Percentiles rank a stretch among this genome's conserved stretches.
Evolutionary conservation across 78 protist genomes (phyloP).

Genomic region (Chrysochromulina parva): DNA sequence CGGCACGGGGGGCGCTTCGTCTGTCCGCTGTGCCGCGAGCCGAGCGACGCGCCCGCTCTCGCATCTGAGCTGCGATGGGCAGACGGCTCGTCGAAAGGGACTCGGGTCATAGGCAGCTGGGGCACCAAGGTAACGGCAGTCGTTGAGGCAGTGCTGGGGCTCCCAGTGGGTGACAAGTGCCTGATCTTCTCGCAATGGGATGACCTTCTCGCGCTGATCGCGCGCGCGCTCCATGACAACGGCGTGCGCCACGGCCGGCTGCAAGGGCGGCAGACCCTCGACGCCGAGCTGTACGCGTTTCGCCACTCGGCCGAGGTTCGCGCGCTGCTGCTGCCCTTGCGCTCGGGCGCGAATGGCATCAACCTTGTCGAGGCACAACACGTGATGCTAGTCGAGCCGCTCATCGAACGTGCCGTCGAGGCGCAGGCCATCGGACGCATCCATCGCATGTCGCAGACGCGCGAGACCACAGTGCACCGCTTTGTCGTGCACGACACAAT

Average conservation of each 20-base stretch:
- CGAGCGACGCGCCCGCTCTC: background rate
- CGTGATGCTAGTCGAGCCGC: constrained; percentile 69
- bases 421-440: constrained; percentile 64
- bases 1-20: background rate
- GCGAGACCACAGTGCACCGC: constrained; percentile 6
- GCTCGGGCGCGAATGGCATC: constrained; percentile 59
- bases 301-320: background rate
- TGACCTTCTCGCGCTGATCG: background rate
- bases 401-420: constrained; percentile 56
- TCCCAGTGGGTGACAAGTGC: background rate
- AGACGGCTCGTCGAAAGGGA: background rate
- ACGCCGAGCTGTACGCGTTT: background rate
- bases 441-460: constrained; percentile 65
- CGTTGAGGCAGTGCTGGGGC: background rate
- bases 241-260: background rate
- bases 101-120: background rate
- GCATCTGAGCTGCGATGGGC: background rate
- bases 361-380: constrained; percentile 67
- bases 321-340: constrained; percentile 55
- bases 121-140: constrained; percentile 22
- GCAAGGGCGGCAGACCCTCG: background rate
- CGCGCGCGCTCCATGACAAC: background rate
- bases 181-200: constrained; percentile 17
- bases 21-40: background rate
- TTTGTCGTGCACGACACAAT: constrained; percentile 60